These are phyloP conservation scores for Mortierella antarctica DNA, from an alignment of 192 early-diverging fungal genomes.

Conservation along the genomic window DNA sequence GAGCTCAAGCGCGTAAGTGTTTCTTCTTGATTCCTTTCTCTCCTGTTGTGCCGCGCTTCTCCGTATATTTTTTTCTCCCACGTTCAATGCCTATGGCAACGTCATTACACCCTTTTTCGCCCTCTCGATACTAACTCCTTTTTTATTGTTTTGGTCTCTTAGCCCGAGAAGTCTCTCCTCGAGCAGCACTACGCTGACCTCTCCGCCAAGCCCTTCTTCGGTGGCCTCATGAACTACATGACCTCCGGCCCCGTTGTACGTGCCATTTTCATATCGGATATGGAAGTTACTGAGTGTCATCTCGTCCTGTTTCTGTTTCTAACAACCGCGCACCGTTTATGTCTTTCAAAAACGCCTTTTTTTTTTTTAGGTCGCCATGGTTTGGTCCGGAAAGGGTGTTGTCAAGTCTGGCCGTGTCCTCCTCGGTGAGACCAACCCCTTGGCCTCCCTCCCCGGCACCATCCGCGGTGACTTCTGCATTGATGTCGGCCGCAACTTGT, in stretches of 20 bases:
- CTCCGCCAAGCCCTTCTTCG: slow-evolving; percentile 88
- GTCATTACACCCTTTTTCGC: not conserved
- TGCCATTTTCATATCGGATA: slow-evolving; percentile 43
- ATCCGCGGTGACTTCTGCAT: slow-evolving; percentile 80
- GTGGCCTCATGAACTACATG: slow-evolving; percentile 92
- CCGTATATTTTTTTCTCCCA: slow-evolving; percentile 13
- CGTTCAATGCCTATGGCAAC: not conserved
- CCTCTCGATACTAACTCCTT: not conserved
- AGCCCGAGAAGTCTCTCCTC: slow-evolving; percentile 71
- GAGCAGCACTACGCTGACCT: slow-evolving; percentile 92
- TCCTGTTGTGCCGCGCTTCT: not conserved
- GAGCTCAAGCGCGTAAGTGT: slow-evolving; percentile 70
- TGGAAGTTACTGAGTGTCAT: slow-evolving; percentile 20
- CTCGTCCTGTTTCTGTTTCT: not conserved
- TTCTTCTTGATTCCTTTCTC: not conserved
- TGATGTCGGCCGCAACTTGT: slow-evolving; percentile 83
- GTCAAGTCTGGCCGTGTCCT: slow-evolving; percentile 88
- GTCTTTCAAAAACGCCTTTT: not conserved
- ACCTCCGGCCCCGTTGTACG: slow-evolving; percentile 89
- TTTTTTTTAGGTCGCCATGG: slow-evolving; percentile 63
- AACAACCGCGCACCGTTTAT: not conserved
- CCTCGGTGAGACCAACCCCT: slow-evolving; percentile 94
- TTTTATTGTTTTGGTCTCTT: not conserved
- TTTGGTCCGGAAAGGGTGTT: slow-evolving; percentile 90
- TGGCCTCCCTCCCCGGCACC: slow-evolving; percentile 86